Percentiles rank a stretch among this genome's conserved stretches.
These are phyloP conservation scores for Podospora pseudocomata DNA, from an alignment of 495 filamentous ascomycete species.

Conservation along the genomic window DNA sequence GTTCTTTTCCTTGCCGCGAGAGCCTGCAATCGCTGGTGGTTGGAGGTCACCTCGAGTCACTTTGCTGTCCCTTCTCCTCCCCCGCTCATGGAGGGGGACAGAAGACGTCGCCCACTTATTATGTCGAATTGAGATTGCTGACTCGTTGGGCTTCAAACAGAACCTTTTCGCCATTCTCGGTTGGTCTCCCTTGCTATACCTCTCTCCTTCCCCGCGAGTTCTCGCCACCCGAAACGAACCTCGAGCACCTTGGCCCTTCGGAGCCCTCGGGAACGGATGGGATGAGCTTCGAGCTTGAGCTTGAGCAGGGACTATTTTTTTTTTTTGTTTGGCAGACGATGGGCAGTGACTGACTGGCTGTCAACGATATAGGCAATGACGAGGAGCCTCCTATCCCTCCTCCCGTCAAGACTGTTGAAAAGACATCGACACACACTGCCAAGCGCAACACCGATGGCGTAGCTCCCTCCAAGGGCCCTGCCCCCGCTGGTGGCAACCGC, in stretches of 20 bases:
- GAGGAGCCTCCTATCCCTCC: slow-evolving; percentile 79
- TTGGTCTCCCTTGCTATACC: slow-evolving; percentile 47
- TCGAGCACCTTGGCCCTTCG: slow-evolving; percentile 1
- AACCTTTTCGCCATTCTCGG: slow-evolving; percentile 88
- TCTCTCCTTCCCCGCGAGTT: slow-evolving; percentile 26
- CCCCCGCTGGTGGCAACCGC: slow-evolving; percentile 41
- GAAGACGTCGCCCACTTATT: background rate
- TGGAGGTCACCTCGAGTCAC: background rate
- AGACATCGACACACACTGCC: slow-evolving; percentile 67
- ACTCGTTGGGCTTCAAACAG: slow-evolving; percentile 40
- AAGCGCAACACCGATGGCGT: slow-evolving; percentile 88
- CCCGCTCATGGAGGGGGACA: background rate
- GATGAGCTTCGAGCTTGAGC: slow-evolving; percentile 23
- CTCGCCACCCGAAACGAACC: slow-evolving; percentile 13
- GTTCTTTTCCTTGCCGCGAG: slow-evolving; percentile 9
- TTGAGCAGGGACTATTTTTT: slow-evolving; percentile 13
- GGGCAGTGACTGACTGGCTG: slow-evolving; percentile 25
- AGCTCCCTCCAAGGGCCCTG: slow-evolving; percentile 52
- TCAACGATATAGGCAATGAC: slow-evolving; percentile 64
- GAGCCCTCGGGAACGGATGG: slow-evolving; percentile 5
- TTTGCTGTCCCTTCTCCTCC: background rate
- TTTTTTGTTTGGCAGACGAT: background rate
- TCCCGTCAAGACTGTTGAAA: slow-evolving; percentile 83
- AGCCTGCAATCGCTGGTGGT: background rate
- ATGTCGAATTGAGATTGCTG: slow-evolving; percentile 23